Conservation (phyloP, 306 rosid species). For the Prunus kanzakura region DNA sequence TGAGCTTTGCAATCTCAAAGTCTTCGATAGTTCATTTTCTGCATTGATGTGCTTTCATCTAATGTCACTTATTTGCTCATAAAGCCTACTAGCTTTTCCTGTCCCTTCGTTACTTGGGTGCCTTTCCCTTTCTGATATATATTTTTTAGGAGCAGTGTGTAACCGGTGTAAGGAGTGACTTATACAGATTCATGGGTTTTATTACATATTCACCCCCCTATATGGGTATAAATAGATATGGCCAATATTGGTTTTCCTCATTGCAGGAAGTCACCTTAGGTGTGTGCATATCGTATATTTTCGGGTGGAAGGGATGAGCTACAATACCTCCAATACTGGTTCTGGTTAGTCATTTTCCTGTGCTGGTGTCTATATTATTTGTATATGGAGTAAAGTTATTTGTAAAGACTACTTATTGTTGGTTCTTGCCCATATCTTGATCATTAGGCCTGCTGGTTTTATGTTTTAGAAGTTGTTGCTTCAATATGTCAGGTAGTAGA, state of each 20-base stretch:
- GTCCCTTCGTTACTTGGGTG: conserved; percentile 44
- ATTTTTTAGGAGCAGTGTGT: conserved; percentile 29
- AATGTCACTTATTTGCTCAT: conserved; percentile 48
- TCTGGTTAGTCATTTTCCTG: conserved; percentile 63
- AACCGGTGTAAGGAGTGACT: conserved; percentile 21
- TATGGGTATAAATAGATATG: conserved; percentile 57
- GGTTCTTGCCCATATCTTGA: conserved; percentile 8
- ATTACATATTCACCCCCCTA: conserved; percentile 37
- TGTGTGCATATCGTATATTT: conserved; percentile 18
- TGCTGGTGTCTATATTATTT: conserved; percentile 15
- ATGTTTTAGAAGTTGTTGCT: conserved; percentile 31
- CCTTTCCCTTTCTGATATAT: conserved; percentile 61
- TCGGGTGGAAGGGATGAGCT: conserved; percentile 60
- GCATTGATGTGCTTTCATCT: conserved; percentile 36
- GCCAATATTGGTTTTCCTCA: conserved; percentile 47
- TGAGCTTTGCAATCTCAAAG: conserved; percentile 41
- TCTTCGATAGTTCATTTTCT: conserved; percentile 45
- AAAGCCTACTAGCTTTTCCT: conserved; percentile 44
- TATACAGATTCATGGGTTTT: conserved; percentile 50
- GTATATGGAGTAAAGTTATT: background rate
- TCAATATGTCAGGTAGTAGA: conserved; percentile 62
- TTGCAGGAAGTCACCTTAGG: conserved; percentile 56
- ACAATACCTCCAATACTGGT: conserved; percentile 45
- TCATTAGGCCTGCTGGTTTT: conserved; percentile 26
- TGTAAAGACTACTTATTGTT: background rate